Evolutionary conservation across 2,329 filamentous ascomycete species (phyloP), one percentile per base, ranked within the genome.

Genomic region (Aspergillus sp.): DNA sequence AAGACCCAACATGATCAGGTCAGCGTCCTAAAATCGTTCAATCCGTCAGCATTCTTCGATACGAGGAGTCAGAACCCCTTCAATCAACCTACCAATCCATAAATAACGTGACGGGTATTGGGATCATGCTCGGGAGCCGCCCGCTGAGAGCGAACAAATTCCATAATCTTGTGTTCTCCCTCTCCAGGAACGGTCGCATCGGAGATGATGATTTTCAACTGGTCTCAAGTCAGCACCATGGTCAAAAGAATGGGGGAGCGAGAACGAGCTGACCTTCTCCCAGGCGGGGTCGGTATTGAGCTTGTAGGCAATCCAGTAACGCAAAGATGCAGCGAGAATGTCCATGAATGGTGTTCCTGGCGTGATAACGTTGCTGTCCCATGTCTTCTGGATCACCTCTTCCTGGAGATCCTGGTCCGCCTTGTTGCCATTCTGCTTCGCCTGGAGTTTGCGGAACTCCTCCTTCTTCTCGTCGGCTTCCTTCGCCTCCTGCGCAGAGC

Each of bases 81-180:
- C 10, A 22, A 45, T 16, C 22, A 33, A 63, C 71, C 46, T 64
- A 74, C 72, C 60, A 99, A 80, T 46, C 94, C 94, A 69, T 99
- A 99, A 57, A 99, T 96, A 64, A 99, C 95, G 75, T 99, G 94
- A 55, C 89, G 88, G 19, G 94, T 97, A 71, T 99, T 97, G 20
- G 94, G 94, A 66, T 99, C 87, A 72, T 99, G 91, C 59, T 95
- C 87, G 4, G 92, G 87, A 49, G 90, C 94, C 46, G 88, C 84
- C 65, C 94, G 86, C 73, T 99, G 95, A 35, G 93, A 96, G 65
- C 94, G 87, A 60, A 99, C 84, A 70, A 97, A 99, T 62, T 94
- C 87, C 94, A 99, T 99, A 67, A 99, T 97, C 74, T 99, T 99
- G 73, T 99, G 94, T 76, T 99, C 94, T 69, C 94, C 94, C 76